A percentile compares a stretch with the other conserved stretches of the same genome.
Evolutionary conservation across 345 rosid species (phyloP).

Genomic region (Populus tremula): DNA sequence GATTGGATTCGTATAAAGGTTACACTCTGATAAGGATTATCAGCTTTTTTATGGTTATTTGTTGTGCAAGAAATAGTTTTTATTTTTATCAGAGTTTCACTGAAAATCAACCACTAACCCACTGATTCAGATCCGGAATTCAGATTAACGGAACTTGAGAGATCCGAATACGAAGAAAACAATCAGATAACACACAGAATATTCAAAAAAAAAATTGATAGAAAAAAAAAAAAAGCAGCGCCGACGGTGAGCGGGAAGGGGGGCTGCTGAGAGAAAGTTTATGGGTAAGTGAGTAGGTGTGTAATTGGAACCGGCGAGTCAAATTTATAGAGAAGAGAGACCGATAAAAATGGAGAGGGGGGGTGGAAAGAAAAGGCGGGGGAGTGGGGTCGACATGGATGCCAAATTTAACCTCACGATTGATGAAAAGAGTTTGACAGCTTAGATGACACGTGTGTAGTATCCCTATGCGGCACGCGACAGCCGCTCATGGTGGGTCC

Average conservation of each 20-base stretch:
- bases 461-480: slow-evolving; percentile 53
- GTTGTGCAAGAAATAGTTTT: background rate
- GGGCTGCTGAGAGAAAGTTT: background rate
- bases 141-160: slow-evolving; percentile 28
- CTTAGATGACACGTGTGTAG: slow-evolving; percentile 42
- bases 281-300: background rate
- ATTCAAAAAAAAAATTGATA: background rate
- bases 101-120: background rate
- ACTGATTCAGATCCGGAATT: too few species aligned
- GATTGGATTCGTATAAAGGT: background rate
- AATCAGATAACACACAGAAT: background rate
- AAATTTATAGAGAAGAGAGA: slow-evolving; percentile 33
- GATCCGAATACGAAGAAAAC: slow-evolving; percentile 20
- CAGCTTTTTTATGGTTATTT: background rate
- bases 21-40: background rate
- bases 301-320: background rate
- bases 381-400: background rate
- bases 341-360: slow-evolving; percentile 4
- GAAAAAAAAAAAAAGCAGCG: background rate
- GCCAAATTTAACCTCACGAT: slow-evolving; percentile 5
- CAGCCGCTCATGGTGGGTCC: slow-evolving; percentile 57
- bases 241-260: background rate
- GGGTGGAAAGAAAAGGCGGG: background rate
- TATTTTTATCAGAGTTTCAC: background rate
- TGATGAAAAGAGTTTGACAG: slow-evolving; percentile 13